Evolutionary conservation across 495 filamentous ascomycete genomes (phyloP).

Genomic region (Aspergillus sparsus): DNA sequence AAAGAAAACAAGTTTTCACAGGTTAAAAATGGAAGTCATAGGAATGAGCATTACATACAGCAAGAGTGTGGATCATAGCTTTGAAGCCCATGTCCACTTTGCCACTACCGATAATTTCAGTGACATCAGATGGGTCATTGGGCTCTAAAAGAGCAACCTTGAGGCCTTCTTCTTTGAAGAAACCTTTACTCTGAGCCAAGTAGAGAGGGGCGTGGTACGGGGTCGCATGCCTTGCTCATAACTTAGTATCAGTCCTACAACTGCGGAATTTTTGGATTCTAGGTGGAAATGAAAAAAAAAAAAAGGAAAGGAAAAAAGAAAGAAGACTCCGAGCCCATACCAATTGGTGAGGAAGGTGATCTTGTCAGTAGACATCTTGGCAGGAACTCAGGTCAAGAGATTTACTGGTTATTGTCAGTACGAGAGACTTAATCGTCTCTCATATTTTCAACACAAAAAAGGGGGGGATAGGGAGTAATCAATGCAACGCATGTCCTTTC

Average conservation of each 20-base stretch:
- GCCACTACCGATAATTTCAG: conserved; percentile 69
- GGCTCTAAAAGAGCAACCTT: conserved; percentile 71
- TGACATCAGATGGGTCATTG: conserved; percentile 71
- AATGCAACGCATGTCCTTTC: conserved; percentile 73
- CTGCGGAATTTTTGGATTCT: too few species aligned
- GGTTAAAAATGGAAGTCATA: background rate
- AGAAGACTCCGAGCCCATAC: conserved; percentile 38
- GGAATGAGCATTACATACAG: conserved; percentile 42
- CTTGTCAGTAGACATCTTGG: conserved; percentile 71
- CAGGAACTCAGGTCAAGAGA: conserved; percentile 34
- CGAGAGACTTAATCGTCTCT: conserved; percentile 16
- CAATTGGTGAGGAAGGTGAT: conserved; percentile 75
- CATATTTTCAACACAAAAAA: conserved; percentile 18
- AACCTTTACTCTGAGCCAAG: conserved; percentile 69
- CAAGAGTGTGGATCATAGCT: conserved; percentile 74
- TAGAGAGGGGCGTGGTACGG: conserved; percentile 73
- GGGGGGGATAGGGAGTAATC: conserved; percentile 45
- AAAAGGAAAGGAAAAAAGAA: conserved; percentile 6
- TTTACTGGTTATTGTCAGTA: conserved; percentile 29
- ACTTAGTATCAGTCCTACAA: conserved; percentile 30
- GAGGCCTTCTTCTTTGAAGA: conserved; percentile 67
- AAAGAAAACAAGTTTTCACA: background rate
- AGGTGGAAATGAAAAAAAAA: background rate
- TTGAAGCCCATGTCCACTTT: conserved; percentile 75
- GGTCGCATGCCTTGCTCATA: conserved; percentile 60